phyloP scores from a whole-genome alignment of 2,329 filamentous ascomycete genomes.

The Trichoderma afroharzianum region DNA sequence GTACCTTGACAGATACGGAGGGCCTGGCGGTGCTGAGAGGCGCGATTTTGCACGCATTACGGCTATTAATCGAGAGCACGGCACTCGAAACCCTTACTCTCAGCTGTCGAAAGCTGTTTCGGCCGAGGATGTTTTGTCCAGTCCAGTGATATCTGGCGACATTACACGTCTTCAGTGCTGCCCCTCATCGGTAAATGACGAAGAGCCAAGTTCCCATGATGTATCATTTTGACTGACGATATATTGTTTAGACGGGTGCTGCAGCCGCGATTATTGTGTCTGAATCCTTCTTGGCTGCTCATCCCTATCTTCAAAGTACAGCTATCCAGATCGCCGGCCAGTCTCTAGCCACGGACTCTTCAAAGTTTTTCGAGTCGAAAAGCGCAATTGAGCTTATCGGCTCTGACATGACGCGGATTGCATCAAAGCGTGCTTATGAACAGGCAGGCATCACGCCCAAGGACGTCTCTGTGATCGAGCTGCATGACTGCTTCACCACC shows the following conservation, averaged over 20 bases:
- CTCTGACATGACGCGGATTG: neutral
- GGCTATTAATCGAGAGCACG: neutral
- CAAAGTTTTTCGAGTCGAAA: neutral
- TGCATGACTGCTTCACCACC: neutral
- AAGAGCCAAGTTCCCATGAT: accelerated
- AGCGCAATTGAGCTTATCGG: neutral
- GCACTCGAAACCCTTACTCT: neutral
- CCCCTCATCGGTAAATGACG: neutral
- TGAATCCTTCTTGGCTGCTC: neutral
- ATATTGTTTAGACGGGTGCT: neutral
- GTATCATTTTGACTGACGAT: neutral
- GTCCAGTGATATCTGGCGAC: neutral
- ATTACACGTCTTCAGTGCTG: conserved; percentile 1
- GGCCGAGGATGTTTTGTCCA: neutral
- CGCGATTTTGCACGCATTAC: neutral
- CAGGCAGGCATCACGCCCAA: neutral
- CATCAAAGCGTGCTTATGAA: neutral
- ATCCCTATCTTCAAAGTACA: neutral
- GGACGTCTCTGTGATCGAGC: neutral
- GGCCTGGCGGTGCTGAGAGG: neutral
- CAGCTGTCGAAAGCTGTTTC: neutral
- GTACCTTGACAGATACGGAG: neutral
- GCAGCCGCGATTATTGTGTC: neutral
- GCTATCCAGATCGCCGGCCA: neutral
- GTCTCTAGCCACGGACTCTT: neutral